These are phyloP conservation scores for Colletotrichum australisinense DNA, from an alignment of 2,329 filamentous ascomycete genomes.

Conservation along the genomic window DNA sequence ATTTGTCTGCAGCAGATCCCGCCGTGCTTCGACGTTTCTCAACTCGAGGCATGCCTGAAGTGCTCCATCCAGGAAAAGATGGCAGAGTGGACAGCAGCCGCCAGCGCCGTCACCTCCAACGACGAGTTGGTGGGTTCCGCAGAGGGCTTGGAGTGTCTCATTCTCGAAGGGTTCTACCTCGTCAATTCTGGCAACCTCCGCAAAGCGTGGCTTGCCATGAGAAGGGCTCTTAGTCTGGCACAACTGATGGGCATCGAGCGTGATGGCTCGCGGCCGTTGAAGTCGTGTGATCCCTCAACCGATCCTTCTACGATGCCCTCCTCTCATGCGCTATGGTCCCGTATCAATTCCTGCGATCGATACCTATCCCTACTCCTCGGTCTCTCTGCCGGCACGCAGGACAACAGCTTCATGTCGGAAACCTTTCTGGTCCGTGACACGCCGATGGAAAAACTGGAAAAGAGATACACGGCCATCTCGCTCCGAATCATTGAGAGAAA, in stretches of 20 bases:
- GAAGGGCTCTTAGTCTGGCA: conserved; percentile 61
- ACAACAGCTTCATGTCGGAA: conserved; percentile 50
- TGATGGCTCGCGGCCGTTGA: conserved; percentile 44
- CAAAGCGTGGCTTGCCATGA: conserved; percentile 63
- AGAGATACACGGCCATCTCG: conserved; percentile 54
- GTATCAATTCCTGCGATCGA: conserved; percentile 61
- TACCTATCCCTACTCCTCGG: conserved; percentile 63
- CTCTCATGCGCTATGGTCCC: conserved; percentile 55
- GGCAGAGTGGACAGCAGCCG: conserved; percentile 46
- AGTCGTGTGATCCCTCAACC: conserved; percentile 51
- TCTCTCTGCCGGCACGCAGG: conserved; percentile 55
- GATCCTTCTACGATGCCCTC: conserved; percentile 41
- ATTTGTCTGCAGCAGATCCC: conserved; percentile 59
- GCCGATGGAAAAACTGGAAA: conserved; percentile 56
- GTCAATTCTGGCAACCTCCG: conserved; percentile 65
- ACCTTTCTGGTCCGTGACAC: conserved; percentile 44
- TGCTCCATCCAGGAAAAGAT: conserved; percentile 42
- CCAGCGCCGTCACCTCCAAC: conserved; percentile 57
- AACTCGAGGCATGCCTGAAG: conserved; percentile 43
- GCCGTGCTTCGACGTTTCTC: conserved; percentile 42
- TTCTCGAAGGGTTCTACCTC: conserved; percentile 61
- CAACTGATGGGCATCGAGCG: conserved; percentile 62
- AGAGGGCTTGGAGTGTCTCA: conserved; percentile 65
- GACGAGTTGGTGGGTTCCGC: conserved; percentile 62
- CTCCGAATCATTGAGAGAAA: conserved; percentile 62